Conservation (phyloP, 73 alveolate species). For the Symbiodinium pilosum region DNA sequence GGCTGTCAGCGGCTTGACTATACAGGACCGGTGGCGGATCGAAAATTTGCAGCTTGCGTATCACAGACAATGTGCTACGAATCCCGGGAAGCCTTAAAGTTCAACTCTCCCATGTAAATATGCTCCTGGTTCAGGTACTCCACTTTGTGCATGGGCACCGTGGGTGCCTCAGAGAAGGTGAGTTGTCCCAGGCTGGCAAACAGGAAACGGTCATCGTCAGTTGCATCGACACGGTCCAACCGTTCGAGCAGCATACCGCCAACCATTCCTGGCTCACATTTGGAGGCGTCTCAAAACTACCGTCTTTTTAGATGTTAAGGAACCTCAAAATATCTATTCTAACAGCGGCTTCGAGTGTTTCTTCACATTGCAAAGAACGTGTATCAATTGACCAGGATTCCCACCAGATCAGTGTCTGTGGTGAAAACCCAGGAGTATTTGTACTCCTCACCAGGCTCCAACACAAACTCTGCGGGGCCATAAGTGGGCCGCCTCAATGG, state of each 20-base stretch:
- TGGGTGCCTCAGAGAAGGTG: background rate
- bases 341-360: no score
- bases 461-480: background rate
- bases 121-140: background rate
- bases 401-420: background rate
- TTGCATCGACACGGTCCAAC: background rate
- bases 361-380: no score
- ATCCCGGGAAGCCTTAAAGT: background rate
- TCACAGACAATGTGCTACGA: background rate
- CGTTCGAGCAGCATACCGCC: constrained; percentile 16
- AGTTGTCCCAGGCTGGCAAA: constrained; percentile 6
- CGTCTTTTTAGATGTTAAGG: no score
- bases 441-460: constrained; percentile 1
- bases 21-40: no score
- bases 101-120: background rate
- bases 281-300: no score
- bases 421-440: background rate
- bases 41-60: background rate
- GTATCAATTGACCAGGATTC: no score
- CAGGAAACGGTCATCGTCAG: background rate
- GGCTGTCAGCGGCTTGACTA: background rate
- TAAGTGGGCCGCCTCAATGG: background rate
- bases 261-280: constrained; percentile 13
- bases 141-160: background rate
- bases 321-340: no score